A percentile compares a stretch with the other conserved stretches of the same genome.
Evolutionary conservation across 208 protist species (phyloP).

Genomic region (Leishmania amazonensis): DNA sequence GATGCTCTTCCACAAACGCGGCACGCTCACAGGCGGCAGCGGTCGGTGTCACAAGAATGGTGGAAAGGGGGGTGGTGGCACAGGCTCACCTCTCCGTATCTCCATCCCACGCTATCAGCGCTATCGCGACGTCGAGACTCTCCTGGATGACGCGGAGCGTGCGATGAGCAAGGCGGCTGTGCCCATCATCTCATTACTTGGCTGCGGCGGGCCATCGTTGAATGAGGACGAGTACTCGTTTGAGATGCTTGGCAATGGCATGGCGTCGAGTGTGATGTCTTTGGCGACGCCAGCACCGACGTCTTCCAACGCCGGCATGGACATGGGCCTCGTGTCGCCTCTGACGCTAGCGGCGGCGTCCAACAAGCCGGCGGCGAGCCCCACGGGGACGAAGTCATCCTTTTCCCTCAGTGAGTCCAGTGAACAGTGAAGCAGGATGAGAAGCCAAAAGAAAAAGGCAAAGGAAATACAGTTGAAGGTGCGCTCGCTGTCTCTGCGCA

Average conservation of each 20-base stretch:
- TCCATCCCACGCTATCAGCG: conserved; percentile 21
- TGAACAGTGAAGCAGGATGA: neutral
- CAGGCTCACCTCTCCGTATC: neutral
- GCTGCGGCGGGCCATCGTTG: neutral
- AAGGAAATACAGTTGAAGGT: neutral
- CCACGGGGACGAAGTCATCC: neutral
- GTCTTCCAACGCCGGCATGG: neutral
- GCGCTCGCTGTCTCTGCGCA: neutral
- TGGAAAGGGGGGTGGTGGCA: neutral
- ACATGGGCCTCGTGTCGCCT: conserved; percentile 7
- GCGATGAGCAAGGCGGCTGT: conserved; percentile 8
- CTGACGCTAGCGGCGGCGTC: neutral
- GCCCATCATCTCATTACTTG: conserved; percentile 27
- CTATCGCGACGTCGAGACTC: conserved; percentile 21
- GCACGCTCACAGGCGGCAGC: neutral
- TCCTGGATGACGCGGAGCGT: conserved; percentile 30
- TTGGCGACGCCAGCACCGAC: conserved; percentile 10
- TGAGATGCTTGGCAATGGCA: neutral
- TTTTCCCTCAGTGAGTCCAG: neutral
- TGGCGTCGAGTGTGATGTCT: conserved; percentile 18
- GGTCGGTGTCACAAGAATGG: neutral
- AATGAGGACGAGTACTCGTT: neutral
- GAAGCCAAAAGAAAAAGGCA: neutral
- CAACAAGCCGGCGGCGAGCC: conserved; percentile 5
- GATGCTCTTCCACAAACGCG: neutral